phyloP scores from a whole-genome alignment of 176 grass and related monocot genomes.

The Avena atlantica region DNA sequence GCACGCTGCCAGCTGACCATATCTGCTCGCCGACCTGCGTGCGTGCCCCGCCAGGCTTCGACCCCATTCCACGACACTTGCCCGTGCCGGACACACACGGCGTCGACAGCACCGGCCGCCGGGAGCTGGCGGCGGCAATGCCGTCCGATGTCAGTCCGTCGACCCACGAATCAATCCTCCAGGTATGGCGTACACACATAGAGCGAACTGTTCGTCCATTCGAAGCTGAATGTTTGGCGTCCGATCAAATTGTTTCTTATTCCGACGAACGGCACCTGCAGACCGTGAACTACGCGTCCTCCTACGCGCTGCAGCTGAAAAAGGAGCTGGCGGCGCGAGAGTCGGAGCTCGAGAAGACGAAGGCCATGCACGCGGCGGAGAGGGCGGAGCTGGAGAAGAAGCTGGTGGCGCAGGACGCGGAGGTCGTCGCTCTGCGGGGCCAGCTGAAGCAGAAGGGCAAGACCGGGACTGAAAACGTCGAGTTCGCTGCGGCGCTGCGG shows the following conservation, averaged over 20 bases:
- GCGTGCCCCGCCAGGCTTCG: neutral
- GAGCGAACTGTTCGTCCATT: too few relatives aligned
- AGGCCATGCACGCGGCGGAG: neutral
- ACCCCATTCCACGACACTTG: neutral
- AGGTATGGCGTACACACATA: neutral
- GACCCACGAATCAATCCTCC: neutral
- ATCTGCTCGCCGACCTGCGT: neutral
- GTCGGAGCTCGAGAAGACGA: neutral
- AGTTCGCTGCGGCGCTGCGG: neutral
- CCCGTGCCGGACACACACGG: neutral
- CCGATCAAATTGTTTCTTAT: neutral
- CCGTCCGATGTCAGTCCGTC: too few relatives aligned
- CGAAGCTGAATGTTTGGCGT: neutral
- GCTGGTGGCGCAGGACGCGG: neutral
- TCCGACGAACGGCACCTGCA: too few relatives aligned
- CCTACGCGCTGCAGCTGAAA: neutral
- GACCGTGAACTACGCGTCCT: neutral
- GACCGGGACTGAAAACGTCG: neutral
- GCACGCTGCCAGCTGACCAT: neutral
- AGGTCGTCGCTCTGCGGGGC: neutral
- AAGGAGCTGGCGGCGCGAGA: neutral
- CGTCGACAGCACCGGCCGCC: too few relatives aligned
- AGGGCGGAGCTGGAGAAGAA: neutral
- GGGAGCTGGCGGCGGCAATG: too few relatives aligned
- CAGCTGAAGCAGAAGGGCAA: neutral